phyloP scores from a whole-genome alignment of 345 rosid species.

The Dipteronia sinensis region DNA sequence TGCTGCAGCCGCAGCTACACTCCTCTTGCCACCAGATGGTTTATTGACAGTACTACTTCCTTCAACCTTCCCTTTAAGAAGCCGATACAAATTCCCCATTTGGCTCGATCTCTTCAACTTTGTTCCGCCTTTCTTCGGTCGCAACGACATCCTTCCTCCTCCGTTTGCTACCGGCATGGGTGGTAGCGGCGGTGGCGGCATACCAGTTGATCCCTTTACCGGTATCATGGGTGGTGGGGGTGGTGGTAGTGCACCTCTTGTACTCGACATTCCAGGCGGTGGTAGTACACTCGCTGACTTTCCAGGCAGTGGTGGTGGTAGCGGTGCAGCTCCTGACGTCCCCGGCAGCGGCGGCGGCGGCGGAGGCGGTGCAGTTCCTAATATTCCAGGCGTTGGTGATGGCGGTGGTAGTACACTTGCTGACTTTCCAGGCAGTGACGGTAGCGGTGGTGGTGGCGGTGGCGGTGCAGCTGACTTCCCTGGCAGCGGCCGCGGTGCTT shows the following conservation, averaged over 20 bases:
- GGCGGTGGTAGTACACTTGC: slow-evolving; percentile 12
- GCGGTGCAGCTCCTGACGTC: slow-evolving; percentile 15
- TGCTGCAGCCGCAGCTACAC: slow-evolving; percentile 24
- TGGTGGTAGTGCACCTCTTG: slow-evolving; percentile 20
- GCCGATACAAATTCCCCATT: slow-evolving; percentile 67
- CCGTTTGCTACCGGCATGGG: slow-evolving; percentile 39
- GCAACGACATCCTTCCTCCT: slow-evolving; percentile 52
- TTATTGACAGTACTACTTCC: slow-evolving; percentile 47
- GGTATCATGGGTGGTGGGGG: slow-evolving; percentile 40
- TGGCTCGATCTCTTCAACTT: slow-evolving; percentile 86
- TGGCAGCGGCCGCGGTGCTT: not conserved
- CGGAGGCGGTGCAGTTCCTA: slow-evolving; percentile 34
- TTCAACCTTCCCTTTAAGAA: slow-evolving; percentile 78
- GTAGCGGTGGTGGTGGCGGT: slow-evolving; percentile 28
- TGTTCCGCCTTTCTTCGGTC: slow-evolving; percentile 66
- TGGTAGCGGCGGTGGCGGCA: slow-evolving; percentile 29
- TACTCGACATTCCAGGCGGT: not conserved
- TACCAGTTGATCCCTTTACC: slow-evolving; percentile 25
- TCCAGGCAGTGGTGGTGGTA: slow-evolving; percentile 21
- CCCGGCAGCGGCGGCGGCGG: slow-evolving; percentile 29
- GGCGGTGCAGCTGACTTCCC: slow-evolving; percentile 1
- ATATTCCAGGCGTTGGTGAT: slow-evolving; percentile 19
- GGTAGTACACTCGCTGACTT: not conserved
- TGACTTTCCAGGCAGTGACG: slow-evolving; percentile 30
- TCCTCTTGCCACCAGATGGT: slow-evolving; percentile 40